Base-by-base conservation (phyloP, 129 eudicot species). In the Kitagawia praeruptora region DNA sequence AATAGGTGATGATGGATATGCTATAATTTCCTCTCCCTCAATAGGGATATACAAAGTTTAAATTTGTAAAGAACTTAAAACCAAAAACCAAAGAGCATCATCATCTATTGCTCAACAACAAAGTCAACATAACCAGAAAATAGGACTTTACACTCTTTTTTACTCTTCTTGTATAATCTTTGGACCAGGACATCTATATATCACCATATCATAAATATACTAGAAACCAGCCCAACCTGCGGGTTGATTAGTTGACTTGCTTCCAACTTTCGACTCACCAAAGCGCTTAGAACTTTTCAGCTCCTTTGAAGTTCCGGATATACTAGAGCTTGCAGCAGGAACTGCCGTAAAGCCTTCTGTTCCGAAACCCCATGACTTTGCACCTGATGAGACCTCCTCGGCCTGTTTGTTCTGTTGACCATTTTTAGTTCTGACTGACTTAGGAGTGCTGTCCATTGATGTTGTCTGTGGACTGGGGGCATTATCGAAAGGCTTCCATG, bases 191-290 rank as follows among this genome's bases (percentile, higher is more conserved):
- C 39, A 27, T 34, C 40, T 67, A 67, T 27, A 67, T 12, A 34
- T 11, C 14, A 6, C 37, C 37, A 67, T 31, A 13, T 12, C 73
- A 67, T 31, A 67, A 31, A 67, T 28, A 82, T 44, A 63, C 75
- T 88, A 96, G 85, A 96, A 96, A 74, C 99, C 98, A 56, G 99
- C 98, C 99, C 98, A 96, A 78, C 99, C 99, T 41, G 99, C 97
- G n/a, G 99, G 98, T 82, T 90, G 98, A 70, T 95, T 71, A 23
- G 85, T 87, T 31, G 90, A 38, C 91, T 89, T 96, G 82, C 90
- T 87, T 64, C 89, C 96, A 31, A 23, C 75, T 75, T 86, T 87
- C 88, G 85, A 75, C 51, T 90, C 92, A 63, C 88, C 89, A 78
- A 82, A 84, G 12, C 84, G 82, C 81, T 79, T 89, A 76, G 93